Evolutionary conservation across 176 grass and related monocot genomes (phyloP), one percentile per base, ranked within the genome.

Genomic region (Avena eriantha): DNA sequence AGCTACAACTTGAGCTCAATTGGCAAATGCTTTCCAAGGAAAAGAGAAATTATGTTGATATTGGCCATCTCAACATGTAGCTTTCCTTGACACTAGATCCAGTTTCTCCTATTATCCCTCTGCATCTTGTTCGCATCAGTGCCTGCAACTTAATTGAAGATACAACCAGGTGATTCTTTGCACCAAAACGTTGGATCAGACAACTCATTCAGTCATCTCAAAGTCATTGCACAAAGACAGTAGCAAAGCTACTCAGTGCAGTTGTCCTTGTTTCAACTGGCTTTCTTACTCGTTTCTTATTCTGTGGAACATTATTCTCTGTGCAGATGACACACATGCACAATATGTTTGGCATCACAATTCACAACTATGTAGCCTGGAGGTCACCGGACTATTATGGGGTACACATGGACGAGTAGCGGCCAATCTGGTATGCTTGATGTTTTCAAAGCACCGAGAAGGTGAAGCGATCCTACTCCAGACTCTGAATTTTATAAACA

Each of bases 401-500:
- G 16, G 15, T 69, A 67, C 23, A 21, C 51, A 88, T 36, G 18
- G 36, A 70, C 1, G 9, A 9, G 39, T 22, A 35, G 69, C 31
- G 7, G 23, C 5, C 76, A 65, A 56, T 82, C 43, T 79, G 41
- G 63, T 89, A 0, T 54, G 21, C 43, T 75, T 68, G 33, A 66
- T 22, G 7, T 33, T 22, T 23, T 34, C 34, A 16, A 46, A 77
- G 26, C 23, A 83, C 50, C 1, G 2, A 35, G 19, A 16, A 76
- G 64, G 0, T 1, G 3, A 19, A 24, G 18, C 35, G 13, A 50
- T 4, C 16, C 29, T 82, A 82, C 77, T 72, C 31, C 5, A 64
- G 81, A 86, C 43, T 78, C 5, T 48, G 12, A 21, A 31, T 31
- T 11, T 24, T 24, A 15, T 60, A 13, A 69, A 89, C 63, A 67